Conservation (phyloP, 1,284 basidiomycete species). For the Moesziomyces parantarcticus region DNA sequence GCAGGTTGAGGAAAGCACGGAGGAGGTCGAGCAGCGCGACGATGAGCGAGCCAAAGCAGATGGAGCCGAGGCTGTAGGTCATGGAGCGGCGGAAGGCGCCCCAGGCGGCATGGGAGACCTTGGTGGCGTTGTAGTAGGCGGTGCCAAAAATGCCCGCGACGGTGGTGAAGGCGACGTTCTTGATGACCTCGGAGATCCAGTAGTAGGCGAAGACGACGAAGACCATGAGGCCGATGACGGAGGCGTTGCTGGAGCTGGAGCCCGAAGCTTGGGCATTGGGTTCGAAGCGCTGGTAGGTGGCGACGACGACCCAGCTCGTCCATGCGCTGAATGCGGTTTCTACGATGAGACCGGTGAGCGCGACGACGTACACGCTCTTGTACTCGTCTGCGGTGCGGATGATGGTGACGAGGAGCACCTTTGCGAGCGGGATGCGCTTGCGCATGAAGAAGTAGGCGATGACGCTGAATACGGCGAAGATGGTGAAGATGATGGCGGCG, state of each 20-base stretch:
- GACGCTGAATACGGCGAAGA: conserved; percentile 61
- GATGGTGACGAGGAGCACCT: conserved; percentile 53
- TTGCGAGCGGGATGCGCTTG: conserved; percentile 60
- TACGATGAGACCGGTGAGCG: conserved; percentile 48
- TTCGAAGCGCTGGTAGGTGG: conserved; percentile 58
- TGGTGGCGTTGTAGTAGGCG: conserved; percentile 60
- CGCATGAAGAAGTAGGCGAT: conserved; percentile 63
- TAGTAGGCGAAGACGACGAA: conserved; percentile 57
- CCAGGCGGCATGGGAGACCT: conserved; percentile 75
- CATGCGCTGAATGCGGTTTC: conserved; percentile 59
- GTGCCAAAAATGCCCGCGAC: conserved; percentile 59
- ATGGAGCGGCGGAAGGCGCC: conserved; percentile 80
- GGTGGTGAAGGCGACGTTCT: conserved; percentile 61
- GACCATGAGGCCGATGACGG: conserved; percentile 62
- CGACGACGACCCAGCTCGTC: conserved; percentile 58
- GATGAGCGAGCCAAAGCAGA: conserved; percentile 88
- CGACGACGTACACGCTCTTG: conserved; percentile 57
- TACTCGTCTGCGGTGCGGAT: conserved; percentile 58
- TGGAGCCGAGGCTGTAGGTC: conserved; percentile 85
- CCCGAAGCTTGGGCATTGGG: conserved; percentile 44
- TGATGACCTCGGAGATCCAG: conserved; percentile 60
- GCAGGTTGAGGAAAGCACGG: conserved; percentile 75
- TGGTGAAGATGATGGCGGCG: conserved; percentile 60
- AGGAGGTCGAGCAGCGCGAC: conserved; percentile 85
- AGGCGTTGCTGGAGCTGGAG: conserved; percentile 35